Base-by-base conservation (phyloP, 2,329 filamentous ascomycete genomes). In the Colletotrichum spaethianum region DNA sequence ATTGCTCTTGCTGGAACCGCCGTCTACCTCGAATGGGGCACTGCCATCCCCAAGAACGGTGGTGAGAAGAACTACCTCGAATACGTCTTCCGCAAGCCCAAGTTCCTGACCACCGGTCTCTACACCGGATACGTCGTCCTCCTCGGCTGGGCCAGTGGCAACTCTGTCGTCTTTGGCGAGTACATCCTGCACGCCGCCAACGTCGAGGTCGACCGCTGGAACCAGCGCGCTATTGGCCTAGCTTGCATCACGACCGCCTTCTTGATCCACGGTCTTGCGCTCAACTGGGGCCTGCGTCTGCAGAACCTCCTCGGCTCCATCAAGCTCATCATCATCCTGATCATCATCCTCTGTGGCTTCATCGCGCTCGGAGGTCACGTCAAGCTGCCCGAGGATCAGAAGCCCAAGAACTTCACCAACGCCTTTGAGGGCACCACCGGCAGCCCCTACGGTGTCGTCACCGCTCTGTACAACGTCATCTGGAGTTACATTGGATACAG, bases 31-130 rank as follows among this genome's bases (percentile, higher is more conserved):
- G 91, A 93, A 78, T 91, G 90, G 70, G 91, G 91, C 31, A 92
- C 90, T 1, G 90, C 87, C 0, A 86, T 93, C 55, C 91, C 91
- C 53, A 85, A 86, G 61, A 92, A 91, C 77, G 90, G 90, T 50
- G 90, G 90, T 23, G 89, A 92, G 80, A 91, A 92, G 82, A 91
- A 91, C 80, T 92, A 92, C 76, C 89, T 92, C 74, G 90, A 92
- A 77, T 91, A 85, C 78, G 88, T 91, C 63, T 92, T 87, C 82
- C 85, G 87, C 44, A 86, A 84, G 75, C 91, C 91, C 2, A 86
- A 83, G 75, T 92, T 92, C 77, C 84, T 93, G 11, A 86, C 85
- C 56, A 92, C 90, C 9, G 87, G 86, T 18, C 82, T 92, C 67
- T 92, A 91, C 79, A 83, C 86, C 4, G 86, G 87, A 38, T 92